Conservation (phyloP, 768 basidiomycete genomes). For the Tephrocybe rancida region DNA sequence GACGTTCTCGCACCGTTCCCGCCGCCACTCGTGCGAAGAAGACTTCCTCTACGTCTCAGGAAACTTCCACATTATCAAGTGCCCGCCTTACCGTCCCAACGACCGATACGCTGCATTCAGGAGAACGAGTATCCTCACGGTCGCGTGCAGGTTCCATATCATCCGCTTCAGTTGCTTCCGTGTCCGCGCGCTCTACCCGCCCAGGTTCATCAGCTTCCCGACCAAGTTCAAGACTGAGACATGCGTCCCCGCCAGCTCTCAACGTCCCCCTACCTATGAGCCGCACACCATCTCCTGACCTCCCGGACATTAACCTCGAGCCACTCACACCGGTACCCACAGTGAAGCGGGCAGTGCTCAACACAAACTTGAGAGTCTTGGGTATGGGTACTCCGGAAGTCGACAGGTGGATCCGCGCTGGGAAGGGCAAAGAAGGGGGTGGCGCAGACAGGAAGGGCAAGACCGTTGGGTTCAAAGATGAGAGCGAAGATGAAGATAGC, state of each 20-base stretch:
- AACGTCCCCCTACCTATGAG: conserved; percentile 22
- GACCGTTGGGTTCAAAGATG: conserved; percentile 12
- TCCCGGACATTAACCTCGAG: conserved; percentile 34
- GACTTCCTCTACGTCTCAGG: conserved; percentile 3
- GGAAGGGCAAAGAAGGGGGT: conserved; percentile 26
- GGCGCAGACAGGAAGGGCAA: conserved; percentile 10
- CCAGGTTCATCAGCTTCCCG: conserved; percentile 19
- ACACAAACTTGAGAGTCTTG: conserved; percentile 34
- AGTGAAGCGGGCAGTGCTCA: conserved; percentile 21
- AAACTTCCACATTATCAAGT: not conserved
- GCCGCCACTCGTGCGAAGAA: conserved; percentile 24
- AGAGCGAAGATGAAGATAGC: conserved; percentile 15
- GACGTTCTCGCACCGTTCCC: conserved; percentile 30
- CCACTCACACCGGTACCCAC: conserved; percentile 35
- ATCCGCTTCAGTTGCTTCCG: conserved; percentile 13
- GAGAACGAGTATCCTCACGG: not conserved
- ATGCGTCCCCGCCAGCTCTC: conserved; percentile 23
- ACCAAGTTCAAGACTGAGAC: conserved; percentile 30
- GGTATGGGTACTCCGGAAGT: conserved; percentile 59
- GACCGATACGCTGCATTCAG: not conserved
- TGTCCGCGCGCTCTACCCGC: conserved; percentile 16
- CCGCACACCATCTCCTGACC: conserved; percentile 44
- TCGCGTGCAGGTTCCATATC: conserved; percentile 12
- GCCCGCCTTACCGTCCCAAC: conserved; percentile 1
- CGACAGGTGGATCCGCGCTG: conserved; percentile 50